Conservation (phyloP, 768 basidiomycete genomes). For the Termitomyces titanicus region DNA sequence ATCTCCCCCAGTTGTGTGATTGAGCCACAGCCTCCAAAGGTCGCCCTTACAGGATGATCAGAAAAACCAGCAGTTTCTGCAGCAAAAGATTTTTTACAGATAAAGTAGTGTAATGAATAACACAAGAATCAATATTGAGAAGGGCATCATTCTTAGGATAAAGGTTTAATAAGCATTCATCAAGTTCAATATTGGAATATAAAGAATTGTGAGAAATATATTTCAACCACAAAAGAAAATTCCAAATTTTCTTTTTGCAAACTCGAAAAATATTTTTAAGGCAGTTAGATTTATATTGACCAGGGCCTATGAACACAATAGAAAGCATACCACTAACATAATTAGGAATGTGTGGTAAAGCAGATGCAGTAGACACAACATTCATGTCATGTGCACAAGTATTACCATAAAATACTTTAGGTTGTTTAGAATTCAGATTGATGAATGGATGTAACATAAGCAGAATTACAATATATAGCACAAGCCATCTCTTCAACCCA, state of each 20-base stretch:
- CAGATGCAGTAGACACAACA: slow-evolving; percentile 22
- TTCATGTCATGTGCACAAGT: slow-evolving; percentile 32
- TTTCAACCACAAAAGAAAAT: slow-evolving; percentile 21
- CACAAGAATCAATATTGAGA: neutral
- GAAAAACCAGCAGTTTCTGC: slow-evolving; percentile 24
- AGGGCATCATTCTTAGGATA: slow-evolving; percentile 3
- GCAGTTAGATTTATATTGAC: slow-evolving; percentile 11
- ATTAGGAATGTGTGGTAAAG: slow-evolving; percentile 20
- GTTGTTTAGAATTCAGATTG: slow-evolving; percentile 18
- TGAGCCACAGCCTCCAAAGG: slow-evolving; percentile 3
- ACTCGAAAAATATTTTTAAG: slow-evolving; percentile 19
- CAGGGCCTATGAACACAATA: slow-evolving; percentile 28
- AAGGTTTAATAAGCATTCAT: neutral
- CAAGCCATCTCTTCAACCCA: slow-evolving; percentile 29
- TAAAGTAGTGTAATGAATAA: slow-evolving; percentile 15
- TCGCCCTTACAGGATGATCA: slow-evolving; percentile 24
- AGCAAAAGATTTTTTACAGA: slow-evolving; percentile 12
- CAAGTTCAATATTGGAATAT: slow-evolving; percentile 12
- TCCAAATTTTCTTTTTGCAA: slow-evolving; percentile 19
- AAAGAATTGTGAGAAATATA: slow-evolving; percentile 15
- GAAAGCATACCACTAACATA: slow-evolving; percentile 22
- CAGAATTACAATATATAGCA: slow-evolving; percentile 21
- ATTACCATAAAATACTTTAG: slow-evolving; percentile 27
- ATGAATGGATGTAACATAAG: slow-evolving; percentile 23
- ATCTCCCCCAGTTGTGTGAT: no score